Evolutionary conservation across 108 stramenopile species (phyloP).

Genomic region (Cyclostephanos invisitatus): DNA sequence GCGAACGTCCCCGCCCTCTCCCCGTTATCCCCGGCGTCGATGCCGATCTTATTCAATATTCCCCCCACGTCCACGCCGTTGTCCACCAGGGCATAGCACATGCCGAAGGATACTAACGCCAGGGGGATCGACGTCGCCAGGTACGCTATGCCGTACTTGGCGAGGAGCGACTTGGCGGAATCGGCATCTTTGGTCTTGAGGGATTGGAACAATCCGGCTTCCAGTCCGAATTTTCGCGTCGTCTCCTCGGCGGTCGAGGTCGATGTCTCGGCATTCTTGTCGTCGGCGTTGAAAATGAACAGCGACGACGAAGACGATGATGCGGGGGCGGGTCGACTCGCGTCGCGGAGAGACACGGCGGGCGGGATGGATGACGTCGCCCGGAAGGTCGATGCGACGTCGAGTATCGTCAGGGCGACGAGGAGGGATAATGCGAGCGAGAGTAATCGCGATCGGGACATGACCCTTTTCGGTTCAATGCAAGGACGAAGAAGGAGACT

Average conservation of each 20-base stretch:
- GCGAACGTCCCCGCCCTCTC: conserved; percentile 92
- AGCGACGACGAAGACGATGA: conserved; percentile 10
- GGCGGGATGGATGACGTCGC: conserved; percentile 6
- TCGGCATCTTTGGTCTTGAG: conserved; percentile 60
- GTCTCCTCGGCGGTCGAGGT: conserved; percentile 58
- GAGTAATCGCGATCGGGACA: conserved; percentile 35
- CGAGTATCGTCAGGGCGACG: conserved; percentile 22
- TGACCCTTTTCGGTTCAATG: neutral
- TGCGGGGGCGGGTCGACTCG: neutral
- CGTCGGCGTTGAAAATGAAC: conserved; percentile 18
- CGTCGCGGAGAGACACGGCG: neutral
- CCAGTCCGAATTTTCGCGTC: conserved; percentile 88
- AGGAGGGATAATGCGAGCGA: conserved; percentile 23
- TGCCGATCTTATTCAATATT: conserved; percentile 84
- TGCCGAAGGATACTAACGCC: conserved; percentile 83
- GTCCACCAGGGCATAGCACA: conserved; percentile 89
- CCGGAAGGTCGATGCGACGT: conserved; percentile 18
- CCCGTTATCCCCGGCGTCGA: conserved; percentile 60
- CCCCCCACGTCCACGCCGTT: conserved; percentile 86
- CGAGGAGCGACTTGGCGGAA: conserved; percentile 85
- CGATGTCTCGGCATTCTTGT: conserved; percentile 26
- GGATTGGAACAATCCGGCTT: conserved; percentile 81
- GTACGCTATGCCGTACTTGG: conserved; percentile 91
- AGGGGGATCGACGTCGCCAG: conserved; percentile 93
- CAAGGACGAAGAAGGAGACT: neutral